Percentiles rank a stretch among this genome's conserved stretches.
Evolutionary conservation across 176 grass and related monocot species (phyloP).

Genomic region (Saccharum spontaneum): DNA sequence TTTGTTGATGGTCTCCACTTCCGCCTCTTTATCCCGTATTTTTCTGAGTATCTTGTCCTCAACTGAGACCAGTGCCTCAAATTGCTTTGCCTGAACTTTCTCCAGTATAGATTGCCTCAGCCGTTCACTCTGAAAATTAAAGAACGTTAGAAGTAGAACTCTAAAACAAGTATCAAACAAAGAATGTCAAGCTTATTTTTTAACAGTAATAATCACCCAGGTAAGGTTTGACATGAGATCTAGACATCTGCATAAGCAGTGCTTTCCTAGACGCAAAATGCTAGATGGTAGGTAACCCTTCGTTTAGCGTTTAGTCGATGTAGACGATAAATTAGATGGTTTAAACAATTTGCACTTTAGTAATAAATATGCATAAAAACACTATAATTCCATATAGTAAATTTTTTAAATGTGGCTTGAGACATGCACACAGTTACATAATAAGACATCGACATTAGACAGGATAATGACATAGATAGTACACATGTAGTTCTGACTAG

Average conservation of each 20-base stretch:
- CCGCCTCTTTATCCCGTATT: constrained; percentile 85
- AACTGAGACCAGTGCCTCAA: constrained; percentile 78
- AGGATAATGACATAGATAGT: not conserved
- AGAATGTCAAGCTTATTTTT: not conserved
- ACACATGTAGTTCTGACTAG: not conserved
- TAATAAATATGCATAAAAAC: not conserved
- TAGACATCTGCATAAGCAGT: not conserved
- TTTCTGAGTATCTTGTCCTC: constrained; percentile 90
- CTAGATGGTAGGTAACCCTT: not conserved
- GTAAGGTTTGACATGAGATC: not conserved
- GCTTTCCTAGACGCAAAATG: not conserved
- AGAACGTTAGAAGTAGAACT: constrained; percentile 14
- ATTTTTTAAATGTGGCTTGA: not conserved
- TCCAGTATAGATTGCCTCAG: constrained; percentile 89
- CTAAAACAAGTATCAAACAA: constrained; percentile 17
- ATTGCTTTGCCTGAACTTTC: constrained; percentile 93
- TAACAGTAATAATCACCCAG: not conserved
- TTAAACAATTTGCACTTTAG: not conserved
- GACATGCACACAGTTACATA: not conserved
- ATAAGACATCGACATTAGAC: not conserved
- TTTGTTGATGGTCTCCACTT: constrained; percentile 83
- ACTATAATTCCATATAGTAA: not conserved
- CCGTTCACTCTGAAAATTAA: constrained; percentile 73
- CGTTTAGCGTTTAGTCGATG: not conserved
- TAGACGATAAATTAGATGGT: not conserved